Evolutionary conservation across 2,329 filamentous ascomycete genomes (phyloP), one percentile per base, ranked within the genome.

Genomic region (Aspergillus chevalieri): DNA sequence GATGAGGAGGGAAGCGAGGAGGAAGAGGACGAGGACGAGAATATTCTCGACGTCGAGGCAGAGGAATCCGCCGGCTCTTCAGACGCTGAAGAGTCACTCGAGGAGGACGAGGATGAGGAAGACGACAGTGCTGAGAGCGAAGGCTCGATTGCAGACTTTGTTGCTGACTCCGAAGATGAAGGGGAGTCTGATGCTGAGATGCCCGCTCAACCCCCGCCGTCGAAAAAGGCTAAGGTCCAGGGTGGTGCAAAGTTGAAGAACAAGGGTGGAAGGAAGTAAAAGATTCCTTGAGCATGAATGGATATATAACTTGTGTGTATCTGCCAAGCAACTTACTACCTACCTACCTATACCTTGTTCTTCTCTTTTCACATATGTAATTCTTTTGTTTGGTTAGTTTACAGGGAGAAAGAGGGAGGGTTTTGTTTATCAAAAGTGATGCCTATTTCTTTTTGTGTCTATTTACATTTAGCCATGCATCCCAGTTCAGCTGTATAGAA

Each of bases 51-150:
- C 47, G 68, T 75, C 39, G 73, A 74, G 53, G 69, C 70, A 5
- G 69, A 69, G 19, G 68, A 71, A 52, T 72, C 69, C 4, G 69
- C 65, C 41, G 68, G 70, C 28, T 71, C 66, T 6, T 68, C 70
- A 3, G 70, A 67, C 30, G 69, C 68, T 3, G 75, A 76, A 14
- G 72, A 76, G 38, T 78, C 74, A 6, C 77, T 81, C 2, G 78
- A 82, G 19, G 80, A 82, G 52, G 78, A 83, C 15, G 80, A 84
- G 51, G 79, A 81, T 43, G 77, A 83, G 33, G 82, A 85, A 6
- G 82, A 80, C 8, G 79, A 82, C 44, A 77, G 83, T 48, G 77
- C 81, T 22, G 82, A 84, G 6, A 83, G 84, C 52, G 79, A 78
- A 9, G 71, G 68, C 46, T 71, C 65, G 24, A 72, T 64, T 57